Evolutionary conservation across 2,329 filamentous ascomycete genomes (phyloP), one percentile per base, ranked within the genome.

Genomic region (Cladosporium phlei): DNA sequence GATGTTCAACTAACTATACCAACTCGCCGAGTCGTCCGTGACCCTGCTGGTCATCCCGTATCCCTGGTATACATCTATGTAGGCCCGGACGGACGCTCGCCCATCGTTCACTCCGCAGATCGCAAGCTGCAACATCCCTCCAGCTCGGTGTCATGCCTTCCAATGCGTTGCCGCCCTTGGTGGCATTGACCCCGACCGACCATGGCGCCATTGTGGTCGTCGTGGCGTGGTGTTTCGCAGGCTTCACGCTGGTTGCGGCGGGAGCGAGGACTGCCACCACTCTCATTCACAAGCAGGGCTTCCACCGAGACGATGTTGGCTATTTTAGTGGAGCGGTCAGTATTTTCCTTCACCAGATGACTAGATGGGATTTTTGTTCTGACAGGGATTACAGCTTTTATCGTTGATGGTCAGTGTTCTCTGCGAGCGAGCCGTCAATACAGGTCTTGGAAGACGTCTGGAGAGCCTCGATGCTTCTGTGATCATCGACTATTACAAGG

Each of bases 191-290:
- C 12, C 19, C 33, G 12, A 28, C 14, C 8, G 48, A 50, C 22
- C 25, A 38, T 19, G 48, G 48, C 9, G 48, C 48, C 11, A 34
- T 37, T n/a, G 24, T 35, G 7, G 48, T 50, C 7, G 48, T 50
- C 20, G 11, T 46, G 8, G 42, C 40, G n/a, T 50, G 47, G 35
- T 46, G 45, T 19, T 35, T 44, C 5, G 48, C 48, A 8, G 28
- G 43, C 3, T 46, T 50, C 33, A 50, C 48, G 3, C 14, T 50
- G 11, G 40, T 50, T 9, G 34, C 28, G 4, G 19, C 43, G 9
- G 14, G 19, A 11, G 46, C 45, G 16, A 30, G 48, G 4, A 12
- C 40, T 2, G 34, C 28, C 25, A 35, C 47, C 20, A 50, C 48
- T 3, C 6, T 50, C 11, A 37, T 20, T 19, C 46, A 46, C 28